These are phyloP conservation scores for Ustilago bromivora DNA, from an alignment of 1,284 basidiomycete species.

Conservation along the genomic window DNA sequence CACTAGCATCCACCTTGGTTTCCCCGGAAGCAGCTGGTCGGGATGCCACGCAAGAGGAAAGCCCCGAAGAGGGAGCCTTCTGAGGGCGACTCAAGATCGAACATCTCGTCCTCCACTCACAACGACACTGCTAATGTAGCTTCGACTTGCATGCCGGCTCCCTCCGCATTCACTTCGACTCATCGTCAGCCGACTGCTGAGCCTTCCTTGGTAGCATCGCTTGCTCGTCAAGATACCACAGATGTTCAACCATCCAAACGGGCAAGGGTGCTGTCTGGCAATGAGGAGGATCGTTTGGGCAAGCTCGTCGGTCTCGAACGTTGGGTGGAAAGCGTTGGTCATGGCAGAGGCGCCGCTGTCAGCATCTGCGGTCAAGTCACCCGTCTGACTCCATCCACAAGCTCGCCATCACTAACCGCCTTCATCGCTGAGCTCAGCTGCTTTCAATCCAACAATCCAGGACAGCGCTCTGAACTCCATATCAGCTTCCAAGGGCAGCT, in stretches of 20 bases:
- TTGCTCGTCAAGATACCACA: neutral
- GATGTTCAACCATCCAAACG: slow-evolving; percentile 13
- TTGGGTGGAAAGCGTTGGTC: slow-evolving; percentile 33
- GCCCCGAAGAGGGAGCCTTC: slow-evolving; percentile 40
- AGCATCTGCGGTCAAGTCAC: slow-evolving; percentile 32
- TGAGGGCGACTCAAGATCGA: slow-evolving; percentile 16
- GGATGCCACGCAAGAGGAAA: slow-evolving; percentile 49
- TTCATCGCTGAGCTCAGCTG: slow-evolving; percentile 22
- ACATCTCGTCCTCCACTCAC: neutral
- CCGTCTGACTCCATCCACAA: neutral
- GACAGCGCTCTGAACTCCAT: neutral
- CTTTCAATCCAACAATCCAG: slow-evolving; percentile 12
- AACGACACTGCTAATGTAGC: neutral
- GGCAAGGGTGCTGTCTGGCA: slow-evolving; percentile 15
- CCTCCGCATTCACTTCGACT: neutral
- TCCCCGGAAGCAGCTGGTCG: neutral
- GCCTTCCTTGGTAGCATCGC: neutral
- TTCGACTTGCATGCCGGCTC: neutral
- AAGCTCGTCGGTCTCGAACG: slow-evolving; percentile 32
- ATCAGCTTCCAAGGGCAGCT: slow-evolving; percentile 19
- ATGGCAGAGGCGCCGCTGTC: slow-evolving; percentile 50
- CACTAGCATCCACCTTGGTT: too few species aligned
- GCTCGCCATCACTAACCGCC: neutral
- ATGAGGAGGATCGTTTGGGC: slow-evolving; percentile 44
- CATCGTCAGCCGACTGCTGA: neutral